Evolutionary conservation across 2,329 filamentous ascomycete species (phyloP).

Genomic region (Ophiostoma pallidulum): DNA sequence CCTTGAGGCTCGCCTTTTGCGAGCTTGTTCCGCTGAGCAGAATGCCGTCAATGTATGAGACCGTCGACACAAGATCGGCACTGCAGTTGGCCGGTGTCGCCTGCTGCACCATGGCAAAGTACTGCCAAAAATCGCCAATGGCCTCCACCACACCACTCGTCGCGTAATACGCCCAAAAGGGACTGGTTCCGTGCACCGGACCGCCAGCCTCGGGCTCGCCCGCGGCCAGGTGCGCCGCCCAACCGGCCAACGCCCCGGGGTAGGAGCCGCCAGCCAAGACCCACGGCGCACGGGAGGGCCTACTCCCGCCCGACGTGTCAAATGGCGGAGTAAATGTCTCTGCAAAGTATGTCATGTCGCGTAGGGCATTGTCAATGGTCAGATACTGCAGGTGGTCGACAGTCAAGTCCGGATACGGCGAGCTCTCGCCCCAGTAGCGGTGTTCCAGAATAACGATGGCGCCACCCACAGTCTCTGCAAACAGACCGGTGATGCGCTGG

Average conservation of each 20-base stretch:
- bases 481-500: constrained; percentile 49
- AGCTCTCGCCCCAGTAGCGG: constrained; percentile 33
- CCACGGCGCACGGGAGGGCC: constrained; percentile 42
- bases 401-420: constrained; percentile 27
- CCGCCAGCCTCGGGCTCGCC: neutral
- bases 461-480: constrained; percentile 29
- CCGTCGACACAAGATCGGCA: constrained; percentile 37
- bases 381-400: constrained; percentile 29
- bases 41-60: constrained; percentile 42
- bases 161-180: constrained; percentile 48
- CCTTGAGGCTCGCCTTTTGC: constrained; percentile 37
- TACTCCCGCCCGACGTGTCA: constrained; percentile 33
- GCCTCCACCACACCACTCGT: constrained; percentile 46
- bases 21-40: constrained; percentile 28
- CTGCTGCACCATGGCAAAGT: constrained; percentile 34
- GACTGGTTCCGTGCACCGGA: neutral
- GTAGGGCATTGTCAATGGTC: constrained; percentile 32
- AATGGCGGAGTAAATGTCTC: constrained; percentile 40
- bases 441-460: constrained; percentile 34
- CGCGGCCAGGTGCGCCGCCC: constrained; percentile 5
- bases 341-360: constrained; percentile 34
- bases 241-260: constrained; percentile 41
- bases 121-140: constrained; percentile 43
- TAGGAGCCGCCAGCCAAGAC: constrained; percentile 46
- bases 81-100: constrained; percentile 49